These are phyloP conservation scores for Zymoseptoria pseudotritici DNA, from an alignment of 2,329 filamentous ascomycete species.

Conservation along the genomic window DNA sequence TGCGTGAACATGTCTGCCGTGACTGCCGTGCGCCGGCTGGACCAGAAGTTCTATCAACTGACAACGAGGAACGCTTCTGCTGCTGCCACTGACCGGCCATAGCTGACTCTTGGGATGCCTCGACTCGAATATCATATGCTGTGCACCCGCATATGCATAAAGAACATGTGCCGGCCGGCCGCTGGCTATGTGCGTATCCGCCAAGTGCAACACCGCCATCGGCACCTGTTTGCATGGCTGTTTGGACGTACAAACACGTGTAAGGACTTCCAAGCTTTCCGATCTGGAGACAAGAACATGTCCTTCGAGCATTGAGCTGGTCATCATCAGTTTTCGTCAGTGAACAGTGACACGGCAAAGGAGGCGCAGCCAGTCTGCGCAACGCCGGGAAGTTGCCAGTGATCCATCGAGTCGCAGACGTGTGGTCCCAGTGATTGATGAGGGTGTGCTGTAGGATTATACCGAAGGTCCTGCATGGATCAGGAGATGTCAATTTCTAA, in stretches of 20 bases:
- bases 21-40: no score
- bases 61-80: background rate
- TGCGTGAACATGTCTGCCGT: background rate
- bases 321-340: background rate
- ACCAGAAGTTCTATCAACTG: background rate
- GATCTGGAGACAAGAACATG: background rate
- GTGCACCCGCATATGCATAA: background rate
- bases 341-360: no score
- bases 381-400: no score
- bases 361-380: no score
- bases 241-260: background rate
- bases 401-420: no score
- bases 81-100: background rate
- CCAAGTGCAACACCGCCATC: background rate
- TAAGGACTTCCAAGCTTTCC: background rate
- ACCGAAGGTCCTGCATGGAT: no score
- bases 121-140: background rate
- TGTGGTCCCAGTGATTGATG: no score
- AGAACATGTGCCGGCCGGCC: background rate
- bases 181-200: background rate
- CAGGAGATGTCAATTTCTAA: no score
- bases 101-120: background rate
- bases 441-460: no score
- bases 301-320: background rate
- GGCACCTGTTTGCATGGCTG: background rate